These are phyloP conservation scores for Priceomyces melissophilus DNA, from an alignment of 805 yeast species.

Conservation along the genomic window DNA sequence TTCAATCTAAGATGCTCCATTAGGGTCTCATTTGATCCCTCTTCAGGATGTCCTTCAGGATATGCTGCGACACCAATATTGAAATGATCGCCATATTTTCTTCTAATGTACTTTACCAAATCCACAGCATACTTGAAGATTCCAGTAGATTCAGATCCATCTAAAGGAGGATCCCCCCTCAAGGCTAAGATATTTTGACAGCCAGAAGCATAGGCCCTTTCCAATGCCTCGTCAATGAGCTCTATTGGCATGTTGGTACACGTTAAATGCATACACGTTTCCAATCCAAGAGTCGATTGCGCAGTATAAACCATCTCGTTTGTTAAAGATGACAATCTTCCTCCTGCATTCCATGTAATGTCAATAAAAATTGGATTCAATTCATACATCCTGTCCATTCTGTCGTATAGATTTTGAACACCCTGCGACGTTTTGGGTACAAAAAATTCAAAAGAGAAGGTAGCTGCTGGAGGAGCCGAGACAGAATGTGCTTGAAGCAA, in stretches of 20 bases:
- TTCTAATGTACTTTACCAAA: constrained; percentile 70
- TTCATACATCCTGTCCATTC: constrained; percentile 97
- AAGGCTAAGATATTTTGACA: constrained; percentile 93
- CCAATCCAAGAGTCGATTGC: constrained; percentile 85
- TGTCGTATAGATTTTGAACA: constrained; percentile 89
- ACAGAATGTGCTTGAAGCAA: constrained; percentile 39
- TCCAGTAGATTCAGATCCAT: constrained; percentile 71
- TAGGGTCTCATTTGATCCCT: constrained; percentile 45
- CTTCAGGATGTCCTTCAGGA: constrained; percentile 97
- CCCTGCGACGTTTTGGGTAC: constrained; percentile 98
- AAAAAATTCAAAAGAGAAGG: constrained; percentile 94
- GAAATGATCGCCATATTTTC: constrained; percentile 80
- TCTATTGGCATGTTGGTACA: constrained; percentile 90
- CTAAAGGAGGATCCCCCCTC: constrained; percentile 91
- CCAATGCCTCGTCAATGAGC: constrained; percentile 78
- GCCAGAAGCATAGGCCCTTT: constrained; percentile 83
- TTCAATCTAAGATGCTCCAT: constrained; percentile 75
- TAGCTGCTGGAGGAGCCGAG: constrained; percentile 48
- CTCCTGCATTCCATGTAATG: constrained; percentile 99
- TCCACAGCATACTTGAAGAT: constrained; percentile 88
- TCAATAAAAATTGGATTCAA: constrained; percentile 89
- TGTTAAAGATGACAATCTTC: constrained; percentile 76
- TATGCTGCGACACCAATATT: constrained; percentile 96
- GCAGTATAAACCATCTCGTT: constrained; percentile 90
- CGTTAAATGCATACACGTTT: constrained; percentile 97